phyloP scores from a whole-genome alignment of 2,329 filamentous ascomycete species.

The Aquanectria penicillioides region DNA sequence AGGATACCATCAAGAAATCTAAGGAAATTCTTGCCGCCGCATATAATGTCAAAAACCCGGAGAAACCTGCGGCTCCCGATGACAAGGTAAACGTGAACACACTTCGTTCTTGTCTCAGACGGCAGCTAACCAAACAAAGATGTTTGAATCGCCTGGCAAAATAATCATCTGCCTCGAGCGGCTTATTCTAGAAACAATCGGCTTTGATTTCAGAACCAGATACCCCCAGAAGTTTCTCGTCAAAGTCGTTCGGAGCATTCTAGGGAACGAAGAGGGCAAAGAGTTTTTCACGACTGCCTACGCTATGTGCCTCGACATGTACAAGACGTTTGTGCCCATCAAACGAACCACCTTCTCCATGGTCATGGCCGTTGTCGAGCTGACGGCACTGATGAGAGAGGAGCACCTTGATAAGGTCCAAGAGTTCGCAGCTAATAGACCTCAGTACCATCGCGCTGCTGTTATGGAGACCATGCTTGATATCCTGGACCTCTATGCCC shows the following conservation, averaged over 20 bases:
- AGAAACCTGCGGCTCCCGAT: slow-evolving; percentile 77
- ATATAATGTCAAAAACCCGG: slow-evolving; percentile 81
- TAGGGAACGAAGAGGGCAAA: slow-evolving; percentile 53
- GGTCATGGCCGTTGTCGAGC: slow-evolving; percentile 83
- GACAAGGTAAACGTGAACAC: slow-evolving; percentile 72
- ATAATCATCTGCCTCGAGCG: slow-evolving; percentile 90
- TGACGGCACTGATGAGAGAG: slow-evolving; percentile 72
- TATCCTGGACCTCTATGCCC: slow-evolving; percentile 90
- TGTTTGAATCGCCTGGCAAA: slow-evolving; percentile 82
- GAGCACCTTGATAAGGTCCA: slow-evolving; percentile 61
- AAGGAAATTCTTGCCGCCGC: slow-evolving; percentile 90
- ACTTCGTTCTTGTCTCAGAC: neutral
- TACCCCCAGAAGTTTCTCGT: slow-evolving; percentile 87
- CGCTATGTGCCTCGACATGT: slow-evolving; percentile 86
- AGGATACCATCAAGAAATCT: slow-evolving; percentile 98
- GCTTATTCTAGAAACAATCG: slow-evolving; percentile 89
- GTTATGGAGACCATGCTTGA: slow-evolving; percentile 86
- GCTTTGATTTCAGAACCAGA: slow-evolving; percentile 92
- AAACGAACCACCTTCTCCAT: slow-evolving; percentile 91
- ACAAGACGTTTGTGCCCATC: slow-evolving; percentile 91
- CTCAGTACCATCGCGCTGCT: slow-evolving; percentile 57
- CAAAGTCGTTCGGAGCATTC: slow-evolving; percentile 76
- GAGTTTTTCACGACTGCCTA: slow-evolving; percentile 76
- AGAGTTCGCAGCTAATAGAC: slow-evolving; percentile 60
- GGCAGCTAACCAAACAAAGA: slow-evolving; percentile 56